Percentiles rank a stretch among this genome's conserved stretches.
Evolutionary conservation across 1,139 yeast species (phyloP).

Genomic region (Zhuliangozyma parablackwelliae): DNA sequence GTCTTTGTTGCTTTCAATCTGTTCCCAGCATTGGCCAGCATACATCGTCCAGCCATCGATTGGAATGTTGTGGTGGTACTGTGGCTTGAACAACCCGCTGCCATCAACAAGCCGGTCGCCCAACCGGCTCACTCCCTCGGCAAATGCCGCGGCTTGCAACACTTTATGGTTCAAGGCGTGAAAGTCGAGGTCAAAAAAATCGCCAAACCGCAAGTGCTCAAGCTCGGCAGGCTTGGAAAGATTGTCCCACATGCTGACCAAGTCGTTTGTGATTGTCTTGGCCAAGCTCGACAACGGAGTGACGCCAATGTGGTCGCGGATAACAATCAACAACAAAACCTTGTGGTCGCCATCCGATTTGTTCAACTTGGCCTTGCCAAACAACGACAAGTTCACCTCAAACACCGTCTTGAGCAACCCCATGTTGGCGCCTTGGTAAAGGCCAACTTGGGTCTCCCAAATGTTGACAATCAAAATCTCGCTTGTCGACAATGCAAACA

Average conservation of each 20-base stretch:
- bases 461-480: conserved; percentile 87
- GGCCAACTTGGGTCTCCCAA: conserved; percentile 97
- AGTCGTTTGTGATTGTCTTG: conserved; percentile 63
- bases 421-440: conserved; percentile 97
- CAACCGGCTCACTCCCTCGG: conserved; percentile 54
- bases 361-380: conserved; percentile 43
- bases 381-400: conserved; percentile 86
- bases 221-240: conserved; percentile 70
- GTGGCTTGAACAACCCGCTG: conserved; percentile 52
- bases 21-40: conserved; percentile 90
- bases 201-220: conserved; percentile 49
- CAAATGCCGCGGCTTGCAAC: conserved; percentile 70
- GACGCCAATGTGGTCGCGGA: conserved; percentile 85
- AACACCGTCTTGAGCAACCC: conserved; percentile 91
- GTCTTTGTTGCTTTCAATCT: conserved; percentile 87
- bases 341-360: conserved; percentile 44
- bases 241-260: conserved; percentile 72
- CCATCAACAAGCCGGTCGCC: conserved; percentile 53
- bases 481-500: conserved; percentile 88
- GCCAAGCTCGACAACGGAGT: conserved; percentile 78
- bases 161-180: conserved; percentile 82
- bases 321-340: conserved; percentile 78
- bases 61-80: conserved; percentile 83
- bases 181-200: conserved; percentile 83
- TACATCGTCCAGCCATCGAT: conserved; percentile 95